These are phyloP conservation scores for Pichia scutulata DNA, from an alignment of 805 yeast genomes.

Conservation along the genomic window DNA sequence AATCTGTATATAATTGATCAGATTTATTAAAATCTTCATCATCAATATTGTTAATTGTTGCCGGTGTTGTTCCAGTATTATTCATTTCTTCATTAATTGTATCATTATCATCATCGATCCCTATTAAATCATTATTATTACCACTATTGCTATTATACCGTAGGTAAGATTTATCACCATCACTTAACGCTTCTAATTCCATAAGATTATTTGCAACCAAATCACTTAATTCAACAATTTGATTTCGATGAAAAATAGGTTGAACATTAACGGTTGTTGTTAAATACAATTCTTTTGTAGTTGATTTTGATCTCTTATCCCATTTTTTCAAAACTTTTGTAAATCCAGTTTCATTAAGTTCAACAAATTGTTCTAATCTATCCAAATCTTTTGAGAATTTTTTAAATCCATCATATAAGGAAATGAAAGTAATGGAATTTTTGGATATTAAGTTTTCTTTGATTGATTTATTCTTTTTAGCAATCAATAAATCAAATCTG, in stretches of 20 bases:
- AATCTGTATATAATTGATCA: conserved; percentile 68
- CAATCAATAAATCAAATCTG: conserved; percentile 65
- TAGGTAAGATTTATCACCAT: conserved; percentile 26
- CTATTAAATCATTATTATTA: not conserved
- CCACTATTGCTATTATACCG: conserved; percentile 13
- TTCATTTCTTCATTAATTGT: conserved; percentile 1
- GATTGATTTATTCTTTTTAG: conserved; percentile 44
- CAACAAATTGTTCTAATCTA: conserved; percentile 87
- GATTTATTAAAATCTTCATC: conserved; percentile 22
- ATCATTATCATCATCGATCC: not conserved
- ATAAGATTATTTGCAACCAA: conserved; percentile 55
- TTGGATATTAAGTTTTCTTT: conserved; percentile 42
- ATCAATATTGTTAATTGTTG: not conserved
- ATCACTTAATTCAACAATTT: conserved; percentile 79
- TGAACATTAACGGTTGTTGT: conserved; percentile 93
- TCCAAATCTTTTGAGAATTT: conserved; percentile 84
- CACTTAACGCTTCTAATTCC: conserved; percentile 69
- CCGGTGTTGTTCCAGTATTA: not conserved
- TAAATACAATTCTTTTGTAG: conserved; percentile 85
- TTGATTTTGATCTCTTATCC: conserved; percentile 95
- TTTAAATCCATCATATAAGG: conserved; percentile 81
- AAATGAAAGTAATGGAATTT: conserved; percentile 69
- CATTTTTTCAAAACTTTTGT: conserved; percentile 93
- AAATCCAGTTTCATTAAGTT: conserved; percentile 91
- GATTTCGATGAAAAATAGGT: conserved; percentile 89